Evolutionary conservation across 192 early-diverging fungal species (phyloP).

Genomic region (Piromyces finnis): DNA sequence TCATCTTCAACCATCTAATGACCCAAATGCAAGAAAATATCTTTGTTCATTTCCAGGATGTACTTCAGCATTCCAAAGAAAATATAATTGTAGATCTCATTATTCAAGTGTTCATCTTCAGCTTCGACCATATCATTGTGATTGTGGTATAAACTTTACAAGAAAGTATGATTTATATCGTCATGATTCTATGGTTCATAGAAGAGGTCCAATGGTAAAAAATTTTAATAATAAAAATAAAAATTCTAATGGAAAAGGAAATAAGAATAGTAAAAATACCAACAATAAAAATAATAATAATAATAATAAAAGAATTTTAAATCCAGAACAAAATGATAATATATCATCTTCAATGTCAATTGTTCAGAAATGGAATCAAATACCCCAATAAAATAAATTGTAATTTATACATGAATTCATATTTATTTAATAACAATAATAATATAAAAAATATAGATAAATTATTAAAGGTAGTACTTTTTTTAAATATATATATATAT

Average conservation of each 20-base stretch:
- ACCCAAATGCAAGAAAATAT: not conserved
- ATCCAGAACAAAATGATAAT: too few relatives aligned
- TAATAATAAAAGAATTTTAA: not conserved
- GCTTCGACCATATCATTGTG: not conserved
- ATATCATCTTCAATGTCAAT: too few relatives aligned
- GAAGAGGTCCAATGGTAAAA: not conserved
- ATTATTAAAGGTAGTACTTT: too few relatives aligned
- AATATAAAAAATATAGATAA: too few relatives aligned
- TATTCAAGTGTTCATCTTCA: not conserved
- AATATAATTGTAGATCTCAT: not conserved
- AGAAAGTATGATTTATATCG: not conserved
- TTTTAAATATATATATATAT: too few relatives aligned
- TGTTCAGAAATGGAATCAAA: too few relatives aligned
- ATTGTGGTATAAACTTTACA: not conserved
- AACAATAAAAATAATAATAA: not conserved
- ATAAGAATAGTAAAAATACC: too few relatives aligned
- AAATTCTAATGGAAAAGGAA: not conserved
- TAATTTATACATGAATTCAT: too few relatives aligned
- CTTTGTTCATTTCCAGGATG: not conserved
- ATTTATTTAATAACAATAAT: too few relatives aligned
- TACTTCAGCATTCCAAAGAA: not conserved
- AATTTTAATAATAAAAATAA: not conserved
- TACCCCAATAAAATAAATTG: too few relatives aligned
- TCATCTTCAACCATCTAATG: not conserved
- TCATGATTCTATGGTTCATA: not conserved